Percentiles rank a stretch among this genome's conserved stretches.
Evolutionary conservation across 768 basidiomycete species (phyloP).

Genomic region (Leucosporidium creatinivorum): DNA sequence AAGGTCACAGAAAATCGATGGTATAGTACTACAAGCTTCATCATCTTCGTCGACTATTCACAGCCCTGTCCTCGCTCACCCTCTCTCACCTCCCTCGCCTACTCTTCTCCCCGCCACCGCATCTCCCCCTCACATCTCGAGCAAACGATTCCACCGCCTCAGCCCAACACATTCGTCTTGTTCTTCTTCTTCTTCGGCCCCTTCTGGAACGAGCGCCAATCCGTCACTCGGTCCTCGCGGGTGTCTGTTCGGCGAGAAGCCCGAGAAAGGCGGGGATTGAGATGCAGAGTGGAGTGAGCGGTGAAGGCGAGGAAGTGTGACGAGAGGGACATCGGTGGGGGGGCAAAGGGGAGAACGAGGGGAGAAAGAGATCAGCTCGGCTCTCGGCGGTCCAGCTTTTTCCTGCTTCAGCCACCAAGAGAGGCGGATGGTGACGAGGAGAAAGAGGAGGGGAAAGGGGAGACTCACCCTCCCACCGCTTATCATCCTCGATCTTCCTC

Average conservation of each 20-base stretch:
- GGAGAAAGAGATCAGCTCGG: neutral
- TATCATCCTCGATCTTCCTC: conserved; percentile 81
- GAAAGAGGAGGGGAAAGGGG: neutral
- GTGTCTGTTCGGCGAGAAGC: conserved; percentile 17
- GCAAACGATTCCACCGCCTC: neutral
- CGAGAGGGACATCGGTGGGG: too few species aligned
- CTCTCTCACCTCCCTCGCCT: neutral
- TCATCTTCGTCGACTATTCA: too few species aligned
- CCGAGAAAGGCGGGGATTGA: too few species aligned
- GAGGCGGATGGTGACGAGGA: neutral
- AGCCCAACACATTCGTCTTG: conserved; percentile 30
- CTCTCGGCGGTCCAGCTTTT: neutral
- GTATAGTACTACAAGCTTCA: too few species aligned
- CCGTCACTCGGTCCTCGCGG: conserved; percentile 33
- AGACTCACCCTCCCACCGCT: conserved; percentile 72
- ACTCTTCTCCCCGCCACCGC: too few species aligned
- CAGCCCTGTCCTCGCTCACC: too few species aligned
- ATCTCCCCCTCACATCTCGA: too few species aligned
- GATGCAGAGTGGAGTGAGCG: too few species aligned
- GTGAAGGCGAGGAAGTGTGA: neutral
- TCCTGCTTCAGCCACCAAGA: too few species aligned
- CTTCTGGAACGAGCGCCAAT: conserved; percentile 34
- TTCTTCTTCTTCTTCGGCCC: conserved; percentile 32
- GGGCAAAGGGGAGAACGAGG: too few species aligned
- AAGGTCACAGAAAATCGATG: too few species aligned